Evolutionary conservation across 2,329 filamentous ascomycete genomes (phyloP), one percentile per base, ranked within the genome.

Genomic region (Lecanicillium sp.): DNA sequence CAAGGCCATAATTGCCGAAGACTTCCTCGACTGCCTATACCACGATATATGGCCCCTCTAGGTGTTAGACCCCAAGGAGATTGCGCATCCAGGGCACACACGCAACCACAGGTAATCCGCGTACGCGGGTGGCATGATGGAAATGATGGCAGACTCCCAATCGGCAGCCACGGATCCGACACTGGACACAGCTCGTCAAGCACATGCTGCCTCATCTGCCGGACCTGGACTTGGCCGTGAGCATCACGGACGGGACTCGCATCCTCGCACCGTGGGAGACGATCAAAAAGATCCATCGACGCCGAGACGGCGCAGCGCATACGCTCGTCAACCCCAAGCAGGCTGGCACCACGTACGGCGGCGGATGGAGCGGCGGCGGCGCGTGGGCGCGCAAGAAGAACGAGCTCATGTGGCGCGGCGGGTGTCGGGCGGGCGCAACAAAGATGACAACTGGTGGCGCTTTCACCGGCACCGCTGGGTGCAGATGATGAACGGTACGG

Each of bases 401-500:
- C 46, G 62, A 56, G 2, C 60, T 78, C 43, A 62, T 79, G 20
- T 83, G 78, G 79, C 75, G 78, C 32, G 79, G 79, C 29, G 74
- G 0, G 77, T 75, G 2, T 78, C 76, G 7, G 78, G 77, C 2
- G 78, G 75, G 1, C 63, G 66, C 8, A 64, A 68, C 53, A 63
- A 62, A 48, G 51, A 49, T 10, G 58, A 76, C 15, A 83, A 74
- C 50, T 84, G 79, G 79, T 67, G 65, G 14, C 71, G 74, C 12
- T 81, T 82, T 55, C 80, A 83, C 51, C 75, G 80, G 14, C 79
- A 81, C 54, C 77, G 50, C 62, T 83, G 29, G 36, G 38, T 51
- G 27, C 14, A 75, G 48, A 79, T 83, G 75, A 61, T 79, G 30
- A 83, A 84, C 54, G 72, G 72, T 4, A 79, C 77, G 1, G 70